phyloP scores from a whole-genome alignment of 2,329 filamentous ascomycete species.

The Orbilia quercus region DNA sequence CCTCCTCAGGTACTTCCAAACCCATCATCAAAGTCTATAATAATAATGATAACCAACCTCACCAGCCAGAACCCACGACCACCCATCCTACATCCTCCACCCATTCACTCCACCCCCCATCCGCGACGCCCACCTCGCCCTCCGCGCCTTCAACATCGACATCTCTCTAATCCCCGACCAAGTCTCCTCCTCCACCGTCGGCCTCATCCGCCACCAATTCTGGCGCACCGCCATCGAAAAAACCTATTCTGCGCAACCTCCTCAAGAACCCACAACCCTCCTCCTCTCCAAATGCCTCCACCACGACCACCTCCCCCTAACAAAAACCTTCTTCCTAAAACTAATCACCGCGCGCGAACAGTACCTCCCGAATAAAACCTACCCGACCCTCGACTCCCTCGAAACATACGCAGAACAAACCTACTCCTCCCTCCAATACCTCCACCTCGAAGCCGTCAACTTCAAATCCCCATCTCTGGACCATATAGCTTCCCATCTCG shows the following conservation, averaged over 20 bases:
- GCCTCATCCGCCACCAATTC: conserved; percentile 90
- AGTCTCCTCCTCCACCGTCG: conserved; percentile 87
- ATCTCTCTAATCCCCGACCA: conserved; percentile 89
- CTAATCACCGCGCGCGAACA: conserved; percentile 84
- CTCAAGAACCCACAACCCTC: conserved; percentile 90
- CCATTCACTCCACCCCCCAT: conserved; percentile 81
- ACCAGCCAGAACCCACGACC: conserved; percentile 78
- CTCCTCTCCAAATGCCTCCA: conserved; percentile 79
- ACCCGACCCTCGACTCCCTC: conserved; percentile 75
- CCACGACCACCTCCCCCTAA: conserved; percentile 66
- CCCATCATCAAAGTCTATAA: background rate
- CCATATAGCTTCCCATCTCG: conserved; percentile 92
- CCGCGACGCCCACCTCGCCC: conserved; percentile 85
- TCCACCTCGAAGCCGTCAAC: conserved; percentile 82
- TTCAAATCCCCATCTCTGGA: conserved; percentile 86
- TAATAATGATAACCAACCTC: no score
- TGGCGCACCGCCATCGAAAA: conserved; percentile 87
- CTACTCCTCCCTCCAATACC: conserved; percentile 90
- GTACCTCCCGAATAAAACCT: conserved; percentile 84
- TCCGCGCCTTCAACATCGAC: conserved; percentile 93
- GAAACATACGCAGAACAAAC: conserved; percentile 95
- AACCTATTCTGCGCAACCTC: conserved; percentile 75
- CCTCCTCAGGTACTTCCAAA: conserved; percentile 41
- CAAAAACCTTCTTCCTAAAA: conserved; percentile 69
- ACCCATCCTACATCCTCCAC: conserved; percentile 85